These are phyloP conservation scores for Diaporthe australafricana DNA, from an alignment of 2,329 filamentous ascomycete species.

Conservation along the genomic window DNA sequence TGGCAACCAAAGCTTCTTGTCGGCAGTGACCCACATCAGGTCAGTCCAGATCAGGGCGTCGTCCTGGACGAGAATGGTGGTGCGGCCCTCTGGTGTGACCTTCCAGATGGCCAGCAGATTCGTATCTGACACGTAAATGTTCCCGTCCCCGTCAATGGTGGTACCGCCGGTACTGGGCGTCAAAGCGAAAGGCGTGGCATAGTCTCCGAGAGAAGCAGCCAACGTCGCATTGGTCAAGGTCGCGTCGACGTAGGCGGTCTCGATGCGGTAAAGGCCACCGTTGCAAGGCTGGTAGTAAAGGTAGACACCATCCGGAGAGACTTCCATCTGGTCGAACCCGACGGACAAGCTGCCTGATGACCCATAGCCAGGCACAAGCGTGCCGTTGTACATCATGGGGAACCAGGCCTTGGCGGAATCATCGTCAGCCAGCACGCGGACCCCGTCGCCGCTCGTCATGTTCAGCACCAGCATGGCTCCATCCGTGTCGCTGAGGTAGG, in stretches of 20 bases:
- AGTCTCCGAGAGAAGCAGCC: constrained; percentile 40
- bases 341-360: constrained; percentile 36
- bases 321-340: constrained; percentile 51
- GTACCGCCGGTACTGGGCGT: constrained; percentile 18
- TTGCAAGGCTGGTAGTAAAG: constrained; percentile 51
- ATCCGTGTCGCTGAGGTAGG: constrained; percentile 43
- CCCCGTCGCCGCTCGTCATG: constrained; percentile 3
- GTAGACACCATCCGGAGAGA: constrained; percentile 50
- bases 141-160: constrained; percentile 21
- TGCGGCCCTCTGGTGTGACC: constrained; percentile 31
- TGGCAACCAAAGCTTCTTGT: constrained; percentile 37
- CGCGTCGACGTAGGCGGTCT: constrained; percentile 48
- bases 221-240: constrained; percentile 48
- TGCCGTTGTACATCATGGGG: constrained; percentile 22
- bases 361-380: neutral
- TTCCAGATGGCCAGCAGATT: constrained; percentile 24
- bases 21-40: constrained; percentile 37
- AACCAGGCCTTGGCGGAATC: constrained; percentile 29
- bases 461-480: constrained; percentile 18
- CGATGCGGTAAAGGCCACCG: constrained; percentile 49
- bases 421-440: constrained; percentile 33
- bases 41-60: constrained; percentile 37
- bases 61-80: constrained; percentile 37
- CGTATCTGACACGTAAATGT: constrained; percentile 14
- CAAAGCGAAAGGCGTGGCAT: neutral